A percentile compares a stretch with the other conserved stretches of the same genome.
Evolutionary conservation across 2,329 filamentous ascomycete species (phyloP).

Genomic region (Claviceps capensis): DNA sequence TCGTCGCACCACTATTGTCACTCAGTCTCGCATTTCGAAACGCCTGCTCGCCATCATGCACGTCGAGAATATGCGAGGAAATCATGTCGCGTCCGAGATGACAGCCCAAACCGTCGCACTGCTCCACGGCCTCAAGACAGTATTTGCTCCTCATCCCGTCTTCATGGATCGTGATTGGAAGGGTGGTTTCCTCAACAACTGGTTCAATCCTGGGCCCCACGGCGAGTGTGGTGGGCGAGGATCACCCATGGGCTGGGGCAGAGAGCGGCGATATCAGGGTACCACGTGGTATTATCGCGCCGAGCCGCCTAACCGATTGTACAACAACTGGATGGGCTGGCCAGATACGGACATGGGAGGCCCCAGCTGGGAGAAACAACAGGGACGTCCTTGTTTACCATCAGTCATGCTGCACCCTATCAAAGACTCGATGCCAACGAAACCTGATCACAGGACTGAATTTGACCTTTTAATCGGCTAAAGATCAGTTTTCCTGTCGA

Average conservation of each 20-base stretch:
- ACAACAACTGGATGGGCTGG: conserved; percentile 51
- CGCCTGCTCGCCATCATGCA: conserved; percentile 65
- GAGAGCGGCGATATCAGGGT: conserved; percentile 43
- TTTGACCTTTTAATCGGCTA: conserved; percentile 26
- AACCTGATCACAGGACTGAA: conserved; percentile 25
- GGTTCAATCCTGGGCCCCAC: conserved; percentile 45
- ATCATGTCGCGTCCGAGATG: conserved; percentile 72
- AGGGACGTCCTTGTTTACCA: conserved; percentile 45
- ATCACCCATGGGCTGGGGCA: conserved; percentile 45
- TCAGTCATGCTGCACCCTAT: conserved; percentile 46
- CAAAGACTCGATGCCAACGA: conserved; percentile 41
- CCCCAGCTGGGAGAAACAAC: conserved; percentile 37
- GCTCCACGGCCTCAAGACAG: conserved; percentile 65
- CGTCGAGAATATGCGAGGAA: conserved; percentile 56
- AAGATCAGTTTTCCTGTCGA: conserved; percentile 5
- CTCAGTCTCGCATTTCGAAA: conserved; percentile 60
- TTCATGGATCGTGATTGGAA: conserved; percentile 66
- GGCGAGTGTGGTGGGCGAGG: conserved; percentile 40
- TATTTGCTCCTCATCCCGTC: conserved; percentile 65
- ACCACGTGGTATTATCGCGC: conserved; percentile 49
- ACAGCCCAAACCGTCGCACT: conserved; percentile 59
- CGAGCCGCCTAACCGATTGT: conserved; percentile 41
- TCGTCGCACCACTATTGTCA: conserved; percentile 64
- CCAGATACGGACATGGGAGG: conserved; percentile 42
- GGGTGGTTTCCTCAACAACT: conserved; percentile 36